Evolutionary conservation across 352 stramenopile species (phyloP), one percentile per base, ranked within the genome.

Genomic region (Phytophthora uliginosa): DNA sequence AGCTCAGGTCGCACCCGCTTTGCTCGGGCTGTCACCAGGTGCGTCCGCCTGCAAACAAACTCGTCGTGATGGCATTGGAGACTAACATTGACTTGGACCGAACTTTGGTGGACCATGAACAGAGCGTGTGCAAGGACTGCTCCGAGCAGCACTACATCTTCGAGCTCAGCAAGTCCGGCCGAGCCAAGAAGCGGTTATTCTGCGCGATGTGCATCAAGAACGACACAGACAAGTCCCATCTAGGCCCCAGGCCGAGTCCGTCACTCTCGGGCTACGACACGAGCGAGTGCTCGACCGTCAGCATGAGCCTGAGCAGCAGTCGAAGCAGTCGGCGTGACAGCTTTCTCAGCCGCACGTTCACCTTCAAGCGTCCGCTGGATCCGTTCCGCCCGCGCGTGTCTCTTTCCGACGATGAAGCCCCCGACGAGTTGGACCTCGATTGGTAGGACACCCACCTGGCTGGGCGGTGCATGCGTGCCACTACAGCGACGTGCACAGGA

Each of bases 51-150:
- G 40, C 51, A 36, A 50, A 53, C 51, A 22, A 34, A 28, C 28
- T 0, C 20, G 24, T 53, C 63, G 20, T 36, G 36, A 9, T 36
- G 18, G n/a, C 24, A 17, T 67, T 36, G 24, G 7, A 50, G 18
- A n/a, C 42, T 50, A 17, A 50, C 42, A 42, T 17, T 50, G 17
- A 17, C n/a, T 18, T 50, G 40, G 40, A 50, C 40, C 40, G 10
- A 42, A 20, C 8, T 62, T 24, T 51, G 34, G 38, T 66, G 26
- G 38, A 63, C 13, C 63, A 45, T 56, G 15, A 7, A 50, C 38
- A 88, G 76, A 81, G 59, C 40, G 71, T 79, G 10, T 88, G 80
- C 62, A 81, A 78, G 65, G 63, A 73, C 22, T 88, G 80, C 63
- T 79, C 76, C 7, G 52, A 69, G 13, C 57, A 76, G 34, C 63